A percentile compares a stretch with the other conserved stretches of the same genome.
These are phyloP conservation scores for Calocera viscosa DNA, from an alignment of 768 basidiomycete genomes.

Conservation along the genomic window DNA sequence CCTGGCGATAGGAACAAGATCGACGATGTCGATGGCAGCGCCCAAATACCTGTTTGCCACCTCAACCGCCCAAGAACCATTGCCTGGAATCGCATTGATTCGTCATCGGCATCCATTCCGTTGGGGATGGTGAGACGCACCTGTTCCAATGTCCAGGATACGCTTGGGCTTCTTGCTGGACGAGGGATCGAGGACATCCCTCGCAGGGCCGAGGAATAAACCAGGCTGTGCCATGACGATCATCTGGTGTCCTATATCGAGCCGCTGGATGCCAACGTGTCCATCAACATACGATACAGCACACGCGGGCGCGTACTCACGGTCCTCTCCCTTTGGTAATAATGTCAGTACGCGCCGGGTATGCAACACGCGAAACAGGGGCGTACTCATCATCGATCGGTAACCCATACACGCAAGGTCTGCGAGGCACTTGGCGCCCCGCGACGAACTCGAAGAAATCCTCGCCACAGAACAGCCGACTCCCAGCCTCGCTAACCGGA, in stretches of 20 bases:
- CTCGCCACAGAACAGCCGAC: neutral
- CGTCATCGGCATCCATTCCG: neutral
- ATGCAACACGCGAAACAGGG: neutral
- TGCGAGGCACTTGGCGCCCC: neutral
- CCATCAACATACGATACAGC: neutral
- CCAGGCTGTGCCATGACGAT: neutral
- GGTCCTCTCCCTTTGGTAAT: neutral
- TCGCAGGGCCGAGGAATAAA: neutral
- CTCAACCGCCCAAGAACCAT: neutral
- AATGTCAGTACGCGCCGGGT: neutral
- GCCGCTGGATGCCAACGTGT: neutral
- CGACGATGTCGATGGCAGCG: neutral
- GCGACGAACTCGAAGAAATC: neutral
- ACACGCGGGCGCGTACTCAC: neutral
- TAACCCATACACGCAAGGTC: neutral
- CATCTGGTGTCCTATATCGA: constrained; percentile 6
- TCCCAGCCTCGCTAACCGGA: neutral
- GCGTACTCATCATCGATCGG: neutral
- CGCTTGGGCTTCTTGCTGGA: neutral
- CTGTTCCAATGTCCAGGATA: constrained; percentile 4
- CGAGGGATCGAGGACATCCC: neutral
- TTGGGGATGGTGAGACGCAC: neutral
- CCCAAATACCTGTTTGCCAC: neutral
- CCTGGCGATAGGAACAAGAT: neutral
- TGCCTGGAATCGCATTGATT: neutral